Conservation (phyloP, 2,329 filamentous ascomycete species). For the Graphium sp. region DNA sequence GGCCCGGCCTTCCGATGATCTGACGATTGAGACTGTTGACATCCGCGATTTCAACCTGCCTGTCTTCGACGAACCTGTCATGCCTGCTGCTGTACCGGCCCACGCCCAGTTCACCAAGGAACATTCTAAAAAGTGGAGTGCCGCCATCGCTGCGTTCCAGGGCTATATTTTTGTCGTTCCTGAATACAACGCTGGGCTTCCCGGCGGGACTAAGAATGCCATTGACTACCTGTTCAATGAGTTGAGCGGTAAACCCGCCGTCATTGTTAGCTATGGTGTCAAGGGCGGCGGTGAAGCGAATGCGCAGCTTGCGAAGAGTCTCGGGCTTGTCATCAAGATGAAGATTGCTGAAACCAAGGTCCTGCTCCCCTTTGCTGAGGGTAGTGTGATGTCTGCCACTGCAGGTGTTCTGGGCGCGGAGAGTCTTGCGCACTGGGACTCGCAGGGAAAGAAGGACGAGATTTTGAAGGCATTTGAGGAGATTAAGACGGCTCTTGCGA, state of each 20-base stretch:
- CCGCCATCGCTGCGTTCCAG: conserved; percentile 22
- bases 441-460: background rate
- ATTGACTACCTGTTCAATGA: conserved; percentile 44
- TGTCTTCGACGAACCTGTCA: conserved; percentile 22
- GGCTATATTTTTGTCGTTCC: conserved; percentile 31
- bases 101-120: conserved; percentile 17
- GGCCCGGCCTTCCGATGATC: too few relatives aligned
- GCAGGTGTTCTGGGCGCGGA: background rate
- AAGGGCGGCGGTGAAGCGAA: conserved; percentile 16
- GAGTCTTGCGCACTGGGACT: background rate
- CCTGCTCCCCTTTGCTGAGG: background rate
- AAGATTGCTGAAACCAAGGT: background rate
- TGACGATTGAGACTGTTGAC: conserved; percentile 17
- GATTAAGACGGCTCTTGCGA: conserved; percentile 1
- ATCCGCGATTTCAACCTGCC: conserved; percentile 22
- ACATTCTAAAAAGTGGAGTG: conserved; percentile 26
- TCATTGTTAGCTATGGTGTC: conserved; percentile 36
- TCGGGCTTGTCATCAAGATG: background rate
- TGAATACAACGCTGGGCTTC: conserved; percentile 39
- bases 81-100: conserved; percentile 19
- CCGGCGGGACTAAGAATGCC: conserved; percentile 41
- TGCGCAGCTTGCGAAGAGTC: conserved; percentile 6
- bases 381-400: background rate
- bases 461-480: background rate
- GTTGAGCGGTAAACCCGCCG: conserved; percentile 35